Percentiles rank a stretch among this genome's conserved stretches.
Conservation (phyloP, 2,329 filamentous ascomycete genomes). For the Torrubiella hemipterigena region DNA sequence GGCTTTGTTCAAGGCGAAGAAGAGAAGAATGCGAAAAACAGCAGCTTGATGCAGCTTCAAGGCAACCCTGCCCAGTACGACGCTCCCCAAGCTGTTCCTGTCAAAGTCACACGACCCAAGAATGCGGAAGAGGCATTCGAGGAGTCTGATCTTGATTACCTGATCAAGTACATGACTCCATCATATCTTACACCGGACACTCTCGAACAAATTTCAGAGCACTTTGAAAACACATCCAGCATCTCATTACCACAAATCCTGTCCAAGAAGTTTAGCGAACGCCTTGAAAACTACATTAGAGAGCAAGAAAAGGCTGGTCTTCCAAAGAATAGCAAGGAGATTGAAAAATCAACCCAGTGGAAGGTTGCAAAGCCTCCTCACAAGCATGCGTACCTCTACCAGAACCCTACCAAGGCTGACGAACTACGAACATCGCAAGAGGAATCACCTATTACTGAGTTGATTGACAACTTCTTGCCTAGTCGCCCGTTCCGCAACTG, state of each 20-base stretch:
- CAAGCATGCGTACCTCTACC: constrained; percentile 87
- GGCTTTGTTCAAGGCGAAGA: constrained; percentile 83
- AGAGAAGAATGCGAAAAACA: constrained; percentile 78
- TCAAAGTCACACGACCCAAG: constrained; percentile 27
- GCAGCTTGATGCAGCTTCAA: constrained; percentile 84
- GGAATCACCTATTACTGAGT: constrained; percentile 56
- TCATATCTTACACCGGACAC: constrained; percentile 89
- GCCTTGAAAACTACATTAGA: constrained; percentile 60
- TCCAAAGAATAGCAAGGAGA: constrained; percentile 35
- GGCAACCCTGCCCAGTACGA: constrained; percentile 87
- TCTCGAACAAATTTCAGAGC: constrained; percentile 65
- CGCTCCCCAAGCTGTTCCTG: constrained; percentile 53
- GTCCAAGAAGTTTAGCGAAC: constrained; percentile 61
- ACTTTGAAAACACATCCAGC: constrained; percentile 73
- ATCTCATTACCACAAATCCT: constrained; percentile 73
- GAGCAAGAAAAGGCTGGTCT: constrained; percentile 43
- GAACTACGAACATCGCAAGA: constrained; percentile 23
- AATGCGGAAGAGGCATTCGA: constrained; percentile 49
- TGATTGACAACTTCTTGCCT: constrained; percentile 73
- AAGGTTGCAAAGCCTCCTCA: constrained; percentile 77
- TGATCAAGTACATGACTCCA: constrained; percentile 81
- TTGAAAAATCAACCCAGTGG: constrained; percentile 52
- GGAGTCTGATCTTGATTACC: constrained; percentile 73
- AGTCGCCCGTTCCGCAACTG: constrained; percentile 81
- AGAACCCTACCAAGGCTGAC: constrained; percentile 38